Base-by-base conservation (phyloP, 2,329 filamentous ascomycete genomes). In the Onygenales sp. region DNA sequence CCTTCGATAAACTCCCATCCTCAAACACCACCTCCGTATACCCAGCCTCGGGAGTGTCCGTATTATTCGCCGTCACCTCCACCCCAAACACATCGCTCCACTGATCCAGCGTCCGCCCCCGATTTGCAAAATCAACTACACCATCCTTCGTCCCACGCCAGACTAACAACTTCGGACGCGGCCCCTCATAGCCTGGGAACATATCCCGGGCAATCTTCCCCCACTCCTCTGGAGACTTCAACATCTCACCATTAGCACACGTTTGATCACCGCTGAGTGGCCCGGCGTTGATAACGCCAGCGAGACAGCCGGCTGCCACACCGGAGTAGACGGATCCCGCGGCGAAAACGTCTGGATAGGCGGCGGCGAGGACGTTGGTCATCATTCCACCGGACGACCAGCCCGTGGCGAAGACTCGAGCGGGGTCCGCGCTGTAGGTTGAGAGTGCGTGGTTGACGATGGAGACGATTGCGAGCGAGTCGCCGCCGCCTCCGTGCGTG, bases 391-490 rank as follows among this genome's bases (percentile, higher is more conserved):
- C 77, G 0, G 76, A 79, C 36, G 72, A 76, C 36, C 72, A 67
- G 13, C 81, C 81, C 0, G 77, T 81, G 1, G 77, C 77, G 55
- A 76, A 83, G 2, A 83, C 77, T 52, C 71, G 72, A 56, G 61
- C 68, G 33, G 72, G 60, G 58, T 84, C 76, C 31, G 71, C 79
- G 2, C 69, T 68, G 65, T 83, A 82, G 61, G 71, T 73, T 7
- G 62, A 57, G 14, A 82, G 64, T 2, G 77, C 71, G 59, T 80
- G 82, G 36, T 66, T 69, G 45, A 83, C 78, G 79, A 84, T 83
- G 61, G 78, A 81, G 33, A 75, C 77, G 53, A 84, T 79, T 0
- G 73, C 72, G 43, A 77, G 75, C 49, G 73, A 78, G 63, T 83
- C 77, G 3, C 78, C 78, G 17, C 80, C 79, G 7, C 78, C 80